phyloP scores from a whole-genome alignment of 1,284 basidiomycete species.

The Xerocomus amazonicus region DNA sequence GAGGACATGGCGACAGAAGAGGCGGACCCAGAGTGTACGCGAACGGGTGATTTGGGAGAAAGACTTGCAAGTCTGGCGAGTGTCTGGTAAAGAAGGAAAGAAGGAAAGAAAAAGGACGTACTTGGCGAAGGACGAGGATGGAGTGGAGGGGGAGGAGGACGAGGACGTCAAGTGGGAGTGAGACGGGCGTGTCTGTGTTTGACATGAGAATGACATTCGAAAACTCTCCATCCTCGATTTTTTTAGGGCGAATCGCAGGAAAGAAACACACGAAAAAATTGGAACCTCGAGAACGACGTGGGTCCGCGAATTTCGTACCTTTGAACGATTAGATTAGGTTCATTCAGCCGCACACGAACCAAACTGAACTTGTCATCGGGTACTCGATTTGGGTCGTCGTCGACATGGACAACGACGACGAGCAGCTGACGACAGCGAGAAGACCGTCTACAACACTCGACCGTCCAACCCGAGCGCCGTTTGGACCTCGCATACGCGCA shows the following conservation, averaged over 20 bases:
- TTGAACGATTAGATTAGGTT: neutral
- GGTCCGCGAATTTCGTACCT: neutral
- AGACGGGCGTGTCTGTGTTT: no score
- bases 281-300: slow-evolving; percentile 8
- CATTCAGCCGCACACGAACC: no score
- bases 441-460: slow-evolving; percentile 18
- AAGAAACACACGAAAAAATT: slow-evolving; percentile 20
- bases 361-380: neutral
- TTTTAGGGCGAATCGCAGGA: no score
- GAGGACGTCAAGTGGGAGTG: slow-evolving; percentile 2
- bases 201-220: no score
- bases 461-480: slow-evolving; percentile 22
- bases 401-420: slow-evolving; percentile 20
- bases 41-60: slow-evolving; percentile 42
- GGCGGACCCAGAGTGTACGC: slow-evolving; percentile 48
- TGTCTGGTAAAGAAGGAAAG: slow-evolving; percentile 37
- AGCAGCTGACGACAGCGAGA: neutral
- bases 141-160: slow-evolving; percentile 13
- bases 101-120: neutral
- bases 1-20: slow-evolving; percentile 42
- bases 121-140: slow-evolving; percentile 21
- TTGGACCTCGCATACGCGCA: slow-evolving; percentile 21
- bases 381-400: neutral
- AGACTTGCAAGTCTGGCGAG: slow-evolving; percentile 31
- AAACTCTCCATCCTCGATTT: no score